Conservation (phyloP, 2,329 filamentous ascomycete species). For the Coniochaeta prunicola region DNA sequence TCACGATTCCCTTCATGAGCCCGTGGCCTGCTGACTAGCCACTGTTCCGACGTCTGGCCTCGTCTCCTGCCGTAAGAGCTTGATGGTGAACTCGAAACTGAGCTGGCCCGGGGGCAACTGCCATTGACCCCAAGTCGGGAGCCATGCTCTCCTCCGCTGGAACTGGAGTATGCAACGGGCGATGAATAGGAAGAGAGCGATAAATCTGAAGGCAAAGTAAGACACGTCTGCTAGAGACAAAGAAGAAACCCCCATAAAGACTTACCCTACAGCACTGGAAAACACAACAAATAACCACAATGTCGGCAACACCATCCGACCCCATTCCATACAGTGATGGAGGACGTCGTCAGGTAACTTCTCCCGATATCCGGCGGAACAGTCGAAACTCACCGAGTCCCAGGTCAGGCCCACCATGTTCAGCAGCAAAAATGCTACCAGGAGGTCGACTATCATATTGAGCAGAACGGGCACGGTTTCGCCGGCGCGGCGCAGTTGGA, state of each 20-base stretch:
- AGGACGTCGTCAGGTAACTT: background rate
- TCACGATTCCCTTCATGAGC: no score
- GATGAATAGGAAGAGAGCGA: background rate
- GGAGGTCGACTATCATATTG: background rate
- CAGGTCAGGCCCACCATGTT: background rate
- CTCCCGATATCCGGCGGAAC: background rate
- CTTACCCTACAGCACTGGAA: background rate
- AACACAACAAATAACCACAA: background rate
- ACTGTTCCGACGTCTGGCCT: background rate
- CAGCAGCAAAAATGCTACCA: background rate
- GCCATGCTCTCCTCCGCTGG: background rate
- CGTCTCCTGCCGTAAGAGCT: background rate
- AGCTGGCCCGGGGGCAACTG: background rate
- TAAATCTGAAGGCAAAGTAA: background rate
- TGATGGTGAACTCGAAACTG: background rate
- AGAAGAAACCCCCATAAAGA: background rate
- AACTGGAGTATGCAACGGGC: background rate
- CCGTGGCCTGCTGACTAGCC: no score
- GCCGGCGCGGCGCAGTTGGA: background rate
- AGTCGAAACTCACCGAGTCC: background rate
- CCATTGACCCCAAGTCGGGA: background rate
- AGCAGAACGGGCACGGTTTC: background rate
- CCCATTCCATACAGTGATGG: background rate
- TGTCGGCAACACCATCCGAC: background rate
- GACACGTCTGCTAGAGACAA: background rate